Evolutionary conservation across 2,329 filamentous ascomycete species (phyloP), one percentile per base, ranked within the genome.

Genomic region (Stachybotrys echinatus): DNA sequence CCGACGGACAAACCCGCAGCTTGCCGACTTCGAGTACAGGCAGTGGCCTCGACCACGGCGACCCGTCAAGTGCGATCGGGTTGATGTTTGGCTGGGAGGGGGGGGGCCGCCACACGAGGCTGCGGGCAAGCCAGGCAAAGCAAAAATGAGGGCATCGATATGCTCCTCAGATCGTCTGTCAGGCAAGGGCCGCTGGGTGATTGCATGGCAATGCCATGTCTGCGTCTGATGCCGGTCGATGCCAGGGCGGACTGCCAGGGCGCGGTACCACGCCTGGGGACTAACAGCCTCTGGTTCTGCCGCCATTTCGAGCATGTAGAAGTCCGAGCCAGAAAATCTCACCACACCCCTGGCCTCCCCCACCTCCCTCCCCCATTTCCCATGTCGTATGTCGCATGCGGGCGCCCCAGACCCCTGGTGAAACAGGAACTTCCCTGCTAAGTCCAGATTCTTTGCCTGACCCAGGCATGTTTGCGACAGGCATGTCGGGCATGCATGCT

Each of bases 391-490:
- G 27, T 34, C 27, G 27, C 27, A 34, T 34, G 63, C 60, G 59
- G 61, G 57, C 55, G 59, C 65, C 71, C 72, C 63, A 65, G 69
- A 65, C 66, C 27, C 61, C 60, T 74, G 68, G 71, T 79, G 76
- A 79, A 79, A 79, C 76, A 73, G 65, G 62, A 68, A 58, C 57
- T 66, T 70, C 73, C 75, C 71, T 77, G 74, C 58, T 71, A 73
- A 72, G 72, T 67, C 72, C 65, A 62, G 62, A 53, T 60, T 56
- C 63, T 61, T 68, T 66, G 71, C 69, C 66, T 66, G 65, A 65
- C 68, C 65, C 59, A 64, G 71, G 58, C 66, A 72, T 65, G 69
- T 67, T 72, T 74, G 72, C 70, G 68, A 72, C 68, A 68, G 64
- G 65, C 54, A 50, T 55, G 50, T 52, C 56, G 52, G n/a, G n/a